Evolutionary conservation across 140 eudicot genomes (phyloP), one percentile per base, ranked within the genome.

Genomic region (Ambrosia hybrid): DNA sequence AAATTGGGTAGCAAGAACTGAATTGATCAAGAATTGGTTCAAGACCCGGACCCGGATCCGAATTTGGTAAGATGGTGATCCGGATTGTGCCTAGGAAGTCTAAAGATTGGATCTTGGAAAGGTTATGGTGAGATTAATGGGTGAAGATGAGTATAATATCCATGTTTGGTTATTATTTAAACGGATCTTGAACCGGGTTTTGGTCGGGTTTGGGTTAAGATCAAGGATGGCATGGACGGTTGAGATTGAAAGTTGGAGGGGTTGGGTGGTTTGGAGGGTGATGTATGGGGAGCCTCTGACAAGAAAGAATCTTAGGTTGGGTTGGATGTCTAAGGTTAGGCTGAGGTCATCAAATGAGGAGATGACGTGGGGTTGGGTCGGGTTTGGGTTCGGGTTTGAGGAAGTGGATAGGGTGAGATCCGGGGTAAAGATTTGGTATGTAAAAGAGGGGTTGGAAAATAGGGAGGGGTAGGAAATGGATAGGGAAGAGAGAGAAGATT

Each of bases 241-340:
- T 0, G 94, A 82, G 73, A 93, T 78, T 1, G 78, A 80, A n/a
- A 90, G 70, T 1, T 62, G 45, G 26, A 74, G 74, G 3, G 14
- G 51, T 14, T 73, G 63, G 36, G 65, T 34, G 39, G 81, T 83
- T 43, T 75, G 67, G 60, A 89, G 86, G 4, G 99, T 93, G 39
- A 93, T 17, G 51, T 71, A 93, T 39, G 99, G 99, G 77, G 94
- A 82, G 14, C 97, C 99, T 70, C 97, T 73, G 1, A 81, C 99
- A 14, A 93, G 91, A 69, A 76, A 88, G 77, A 93, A 90, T 57
- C 90, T 76, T 7, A 93, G 83, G 74, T 58, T 38, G 1, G 94
- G 82, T 64, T 93, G 96, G 57, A 86, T 65, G 51, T 87, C 99
- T 26, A 93, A 57, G n/a, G 96, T 87, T 37, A 90, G 87, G 71